Evolutionary conservation across 179 eudicot genomes (phyloP).

Genomic region (Amaranthus tricolor): DNA sequence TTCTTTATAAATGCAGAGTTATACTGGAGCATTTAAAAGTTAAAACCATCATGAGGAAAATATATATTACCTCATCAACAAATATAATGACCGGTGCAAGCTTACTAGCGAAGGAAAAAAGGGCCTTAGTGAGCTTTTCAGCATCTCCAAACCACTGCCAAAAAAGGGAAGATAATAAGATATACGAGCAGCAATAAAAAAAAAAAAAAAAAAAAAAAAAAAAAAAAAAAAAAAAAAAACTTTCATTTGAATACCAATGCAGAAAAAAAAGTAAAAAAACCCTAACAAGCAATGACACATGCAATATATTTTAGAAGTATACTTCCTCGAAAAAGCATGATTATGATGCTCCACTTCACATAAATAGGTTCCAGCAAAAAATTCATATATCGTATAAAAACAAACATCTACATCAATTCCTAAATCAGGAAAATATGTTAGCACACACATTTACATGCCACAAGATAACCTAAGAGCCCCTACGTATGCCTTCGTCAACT

Average conservation of each 20-base stretch:
- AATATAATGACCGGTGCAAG: constrained; percentile 96
- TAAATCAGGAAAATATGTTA: not conserved
- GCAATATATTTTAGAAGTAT: not conserved
- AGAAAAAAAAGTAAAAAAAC: not conserved
- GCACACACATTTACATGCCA: too few species aligned
- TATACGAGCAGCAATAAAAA: not conserved
- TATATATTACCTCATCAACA: constrained; percentile 85
- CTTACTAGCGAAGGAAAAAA: constrained; percentile 97
- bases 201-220: too few species aligned
- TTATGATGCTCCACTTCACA: too few species aligned
- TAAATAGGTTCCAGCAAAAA: not conserved
- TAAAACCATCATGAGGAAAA: not conserved
- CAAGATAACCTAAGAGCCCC: too few species aligned
- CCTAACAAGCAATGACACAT: not conserved
- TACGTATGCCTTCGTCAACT: too few species aligned
- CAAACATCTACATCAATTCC: not conserved
- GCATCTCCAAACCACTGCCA: constrained; percentile 99
- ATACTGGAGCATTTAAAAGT: not conserved
- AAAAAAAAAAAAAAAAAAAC: too few species aligned
- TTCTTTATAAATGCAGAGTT: not conserved
- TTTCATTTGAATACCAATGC: not conserved
- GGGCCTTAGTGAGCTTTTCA: constrained; percentile 96
- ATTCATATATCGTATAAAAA: not conserved
- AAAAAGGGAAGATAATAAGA: not conserved
- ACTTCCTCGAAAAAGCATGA: too few species aligned